phyloP scores from a whole-genome alignment of 2,329 filamentous ascomycete species.

The Aspergillus luchuensis region DNA sequence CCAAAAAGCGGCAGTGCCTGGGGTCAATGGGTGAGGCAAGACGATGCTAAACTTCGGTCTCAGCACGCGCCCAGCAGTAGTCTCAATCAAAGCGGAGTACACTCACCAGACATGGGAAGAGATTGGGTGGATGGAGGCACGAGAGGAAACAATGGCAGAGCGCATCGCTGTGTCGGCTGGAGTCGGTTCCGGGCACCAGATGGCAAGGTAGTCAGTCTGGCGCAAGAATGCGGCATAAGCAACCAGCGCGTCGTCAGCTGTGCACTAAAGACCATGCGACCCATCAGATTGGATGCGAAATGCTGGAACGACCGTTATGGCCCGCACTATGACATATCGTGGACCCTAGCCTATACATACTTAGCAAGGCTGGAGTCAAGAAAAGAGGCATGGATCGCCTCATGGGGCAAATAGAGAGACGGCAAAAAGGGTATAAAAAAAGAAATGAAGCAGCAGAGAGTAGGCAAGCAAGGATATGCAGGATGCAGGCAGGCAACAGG shows the following conservation, averaged over 20 bases:
- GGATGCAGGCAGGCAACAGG: constrained; percentile 2
- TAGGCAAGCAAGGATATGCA: constrained; percentile 1
- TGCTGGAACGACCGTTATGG: constrained; percentile 2
- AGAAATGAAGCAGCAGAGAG: background rate
- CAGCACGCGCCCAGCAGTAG: constrained; percentile 24
- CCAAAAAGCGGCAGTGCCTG: constrained; percentile 16
- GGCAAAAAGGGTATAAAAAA: background rate
- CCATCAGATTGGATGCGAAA: constrained; percentile 5
- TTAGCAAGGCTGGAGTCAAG: background rate
- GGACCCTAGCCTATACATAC: constrained; percentile 4
- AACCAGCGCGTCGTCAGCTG: constrained; percentile 11
- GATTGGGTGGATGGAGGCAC: constrained; percentile 10
- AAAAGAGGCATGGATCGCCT: background rate
- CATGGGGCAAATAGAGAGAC: constrained; percentile 2
- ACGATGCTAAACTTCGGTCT: constrained; percentile 17
- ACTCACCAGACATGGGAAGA: constrained; percentile 17
- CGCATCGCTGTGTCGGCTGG: constrained; percentile 18
- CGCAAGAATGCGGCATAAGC: background rate
- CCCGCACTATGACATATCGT: constrained; percentile 9
- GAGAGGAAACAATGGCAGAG: constrained; percentile 12
- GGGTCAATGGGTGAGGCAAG: constrained; percentile 13
- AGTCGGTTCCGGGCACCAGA: constrained; percentile 9
- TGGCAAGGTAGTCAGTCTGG: constrained; percentile 2
- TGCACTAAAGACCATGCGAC: background rate
- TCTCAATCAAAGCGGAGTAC: constrained; percentile 18